Conservation (phyloP, 176 grass and related monocot species). For the Ananas comosus region DNA sequence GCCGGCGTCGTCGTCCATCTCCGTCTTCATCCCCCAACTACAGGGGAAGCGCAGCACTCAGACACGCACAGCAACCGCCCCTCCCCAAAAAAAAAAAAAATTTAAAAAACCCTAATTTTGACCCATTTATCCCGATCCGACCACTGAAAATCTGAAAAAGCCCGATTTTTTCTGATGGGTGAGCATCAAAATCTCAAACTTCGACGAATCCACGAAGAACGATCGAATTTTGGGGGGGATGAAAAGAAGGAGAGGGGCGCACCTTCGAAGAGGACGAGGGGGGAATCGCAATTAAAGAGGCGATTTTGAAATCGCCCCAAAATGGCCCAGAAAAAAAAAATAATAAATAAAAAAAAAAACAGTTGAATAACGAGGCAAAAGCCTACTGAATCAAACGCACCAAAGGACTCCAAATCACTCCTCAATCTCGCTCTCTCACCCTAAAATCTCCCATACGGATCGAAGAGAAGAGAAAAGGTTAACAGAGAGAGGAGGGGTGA, state of each 20-base stretch:
- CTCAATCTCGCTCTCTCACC: neutral
- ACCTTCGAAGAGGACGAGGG: neutral
- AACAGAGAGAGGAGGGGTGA: neutral
- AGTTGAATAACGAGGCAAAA: neutral
- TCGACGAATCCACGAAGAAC: neutral
- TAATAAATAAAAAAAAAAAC: too few species aligned
- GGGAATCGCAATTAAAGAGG: too few species aligned
- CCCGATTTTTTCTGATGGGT: neutral
- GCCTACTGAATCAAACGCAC: neutral
- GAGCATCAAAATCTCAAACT: neutral
- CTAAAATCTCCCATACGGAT: neutral
- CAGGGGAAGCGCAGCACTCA: neutral
- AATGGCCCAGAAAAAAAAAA: too few species aligned
- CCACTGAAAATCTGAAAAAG: neutral
- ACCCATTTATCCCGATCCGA: neutral
- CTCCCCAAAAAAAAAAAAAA: neutral
- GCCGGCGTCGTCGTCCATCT: constrained; percentile 20
- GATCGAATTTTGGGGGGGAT: neutral
- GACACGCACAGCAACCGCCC: neutral
- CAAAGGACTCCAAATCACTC: neutral
- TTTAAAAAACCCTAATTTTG: neutral
- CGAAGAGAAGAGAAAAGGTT: neutral
- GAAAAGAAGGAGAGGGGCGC: neutral
- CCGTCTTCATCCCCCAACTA: constrained; percentile 49
- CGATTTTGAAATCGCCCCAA: too few species aligned